phyloP scores from a whole-genome alignment of 2,329 filamentous ascomycete genomes.

The Alternaria arborescens region DNA sequence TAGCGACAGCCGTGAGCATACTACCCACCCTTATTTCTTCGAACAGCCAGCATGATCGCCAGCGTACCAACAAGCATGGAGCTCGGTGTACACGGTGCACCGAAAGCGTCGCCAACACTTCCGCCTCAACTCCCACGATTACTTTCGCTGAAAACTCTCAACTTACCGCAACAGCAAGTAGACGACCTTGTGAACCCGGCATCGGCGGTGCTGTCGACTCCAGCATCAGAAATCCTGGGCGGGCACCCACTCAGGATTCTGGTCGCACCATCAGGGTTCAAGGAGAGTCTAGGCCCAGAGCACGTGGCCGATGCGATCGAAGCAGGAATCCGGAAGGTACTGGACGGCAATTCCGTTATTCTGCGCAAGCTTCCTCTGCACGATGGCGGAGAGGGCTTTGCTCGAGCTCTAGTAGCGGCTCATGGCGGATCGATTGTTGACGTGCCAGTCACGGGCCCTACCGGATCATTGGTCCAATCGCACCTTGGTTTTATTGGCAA shows the following conservation, averaged over 20 bases:
- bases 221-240: constrained; percentile 31
- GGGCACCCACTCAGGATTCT: constrained; percentile 50
- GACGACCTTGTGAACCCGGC: constrained; percentile 28
- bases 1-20: neutral
- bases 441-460: constrained; percentile 56
- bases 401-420: constrained; percentile 56
- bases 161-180: constrained; percentile 26
- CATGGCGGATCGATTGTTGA: constrained; percentile 54
- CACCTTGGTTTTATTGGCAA: constrained; percentile 58
- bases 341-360: constrained; percentile 50
- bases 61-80: constrained; percentile 19
- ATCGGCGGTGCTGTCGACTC: constrained; percentile 28
- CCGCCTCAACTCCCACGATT: constrained; percentile 28
- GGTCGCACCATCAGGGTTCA: constrained; percentile 64
- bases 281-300: constrained; percentile 61
- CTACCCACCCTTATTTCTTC: neutral
- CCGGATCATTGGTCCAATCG: constrained; percentile 54
- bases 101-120: constrained; percentile 9
- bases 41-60: constrained; percentile 17
- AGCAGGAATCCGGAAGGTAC: constrained; percentile 56
- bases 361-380: constrained; percentile 61
- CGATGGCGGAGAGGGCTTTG: constrained; percentile 64
- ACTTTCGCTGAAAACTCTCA: constrained; percentile 34
- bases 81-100: constrained; percentile 1
- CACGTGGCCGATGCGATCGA: constrained; percentile 62